Evolutionary conservation across 345 rosid species (phyloP).

Genomic region (Lagerstroemia speciosa): DNA sequence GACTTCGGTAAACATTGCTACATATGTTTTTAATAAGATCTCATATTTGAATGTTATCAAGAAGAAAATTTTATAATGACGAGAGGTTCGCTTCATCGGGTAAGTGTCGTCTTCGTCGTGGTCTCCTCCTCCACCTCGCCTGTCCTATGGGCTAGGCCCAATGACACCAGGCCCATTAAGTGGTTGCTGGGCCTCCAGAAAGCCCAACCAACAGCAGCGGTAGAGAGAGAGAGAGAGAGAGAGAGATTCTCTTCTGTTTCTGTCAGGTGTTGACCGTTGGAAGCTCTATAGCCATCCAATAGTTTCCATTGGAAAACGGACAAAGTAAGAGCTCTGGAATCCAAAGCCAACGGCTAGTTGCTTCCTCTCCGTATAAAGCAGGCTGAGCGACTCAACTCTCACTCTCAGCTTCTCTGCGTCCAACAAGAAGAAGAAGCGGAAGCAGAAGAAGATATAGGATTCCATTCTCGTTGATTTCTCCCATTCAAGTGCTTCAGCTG

Average conservation of each 20-base stretch:
- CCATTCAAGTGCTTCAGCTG: neutral
- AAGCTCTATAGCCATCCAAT: neutral
- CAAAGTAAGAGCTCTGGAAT: neutral
- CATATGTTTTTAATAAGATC: too few species aligned
- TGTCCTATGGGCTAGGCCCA: too few species aligned
- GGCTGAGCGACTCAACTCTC: too few species aligned
- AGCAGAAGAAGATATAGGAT: neutral
- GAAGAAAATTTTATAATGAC: too few species aligned
- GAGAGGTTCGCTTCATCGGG: too few species aligned
- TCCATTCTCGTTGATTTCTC: neutral
- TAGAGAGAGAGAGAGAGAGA: too few species aligned
- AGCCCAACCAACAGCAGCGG: neutral
- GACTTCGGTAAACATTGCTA: too few species aligned
- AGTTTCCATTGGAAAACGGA: neutral
- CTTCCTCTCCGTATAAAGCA: neutral
- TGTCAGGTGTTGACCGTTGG: slow-evolving; percentile 4
- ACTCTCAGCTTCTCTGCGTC: neutral
- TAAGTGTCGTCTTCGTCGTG: too few species aligned
- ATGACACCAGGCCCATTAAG: too few species aligned
- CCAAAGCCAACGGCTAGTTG: slow-evolving; percentile 9
- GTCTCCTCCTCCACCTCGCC: too few species aligned
- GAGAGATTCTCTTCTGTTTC: neutral
- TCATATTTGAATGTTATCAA: too few species aligned
- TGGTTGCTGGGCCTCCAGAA: neutral
- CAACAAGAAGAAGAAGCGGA: neutral